phyloP scores from a whole-genome alignment of 148 eudicot species.

The Cornus florida region DNA sequence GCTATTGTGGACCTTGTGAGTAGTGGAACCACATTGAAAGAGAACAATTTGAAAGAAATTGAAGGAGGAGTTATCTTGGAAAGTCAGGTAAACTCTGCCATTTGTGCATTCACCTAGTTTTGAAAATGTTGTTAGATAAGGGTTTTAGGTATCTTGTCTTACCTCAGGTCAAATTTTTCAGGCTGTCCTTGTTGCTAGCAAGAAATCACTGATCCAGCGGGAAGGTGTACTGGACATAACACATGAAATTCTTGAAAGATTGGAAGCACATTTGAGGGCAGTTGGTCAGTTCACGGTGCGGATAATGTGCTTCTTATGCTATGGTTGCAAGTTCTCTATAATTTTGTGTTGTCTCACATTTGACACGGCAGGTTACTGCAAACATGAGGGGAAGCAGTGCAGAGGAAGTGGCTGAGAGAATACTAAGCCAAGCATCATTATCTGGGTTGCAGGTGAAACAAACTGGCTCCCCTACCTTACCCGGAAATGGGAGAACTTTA shows the following conservation, averaged over 20 bases:
- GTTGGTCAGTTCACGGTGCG: constrained; percentile 76
- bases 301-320: not conserved
- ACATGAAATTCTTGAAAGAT: constrained; percentile 90
- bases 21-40: constrained; percentile 87
- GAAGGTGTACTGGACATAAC: constrained; percentile 74
- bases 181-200: constrained; percentile 96
- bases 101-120: not conserved
- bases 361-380: constrained; percentile 64
- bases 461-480: constrained; percentile 1
- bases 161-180: constrained; percentile 31
- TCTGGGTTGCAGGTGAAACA: constrained; percentile 77
- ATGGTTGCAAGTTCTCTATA: constrained; percentile 3
- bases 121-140: not conserved
- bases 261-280: constrained; percentile 93
- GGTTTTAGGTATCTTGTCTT: constrained; percentile 1
- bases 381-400: constrained; percentile 95
- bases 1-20: constrained; percentile 98
- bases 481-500: not conserved
- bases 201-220: constrained; percentile 60
- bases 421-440: constrained; percentile 72
- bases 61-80: constrained; percentile 81
- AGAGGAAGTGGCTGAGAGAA: constrained; percentile 83
- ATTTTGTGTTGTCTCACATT: constrained; percentile 16
- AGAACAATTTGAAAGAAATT: constrained; percentile 92
- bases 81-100: constrained; percentile 59